Evolutionary conservation across 2,329 filamentous ascomycete genomes (phyloP).

Genomic region (Venturia aucupariae): DNA sequence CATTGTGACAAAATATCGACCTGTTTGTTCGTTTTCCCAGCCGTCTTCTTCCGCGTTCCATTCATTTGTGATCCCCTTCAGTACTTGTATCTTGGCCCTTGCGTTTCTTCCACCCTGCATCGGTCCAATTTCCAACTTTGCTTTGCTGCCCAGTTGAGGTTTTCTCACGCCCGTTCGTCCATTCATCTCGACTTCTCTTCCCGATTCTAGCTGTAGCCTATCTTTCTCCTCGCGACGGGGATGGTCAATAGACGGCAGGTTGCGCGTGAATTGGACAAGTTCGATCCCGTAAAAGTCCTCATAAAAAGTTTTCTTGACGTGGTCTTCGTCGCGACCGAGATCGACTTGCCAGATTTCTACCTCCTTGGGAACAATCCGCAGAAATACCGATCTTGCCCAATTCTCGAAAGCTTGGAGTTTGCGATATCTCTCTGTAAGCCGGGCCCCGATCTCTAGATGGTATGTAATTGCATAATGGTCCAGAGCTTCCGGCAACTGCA

Average conservation of each 20-base stretch:
- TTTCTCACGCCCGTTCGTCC: background rate
- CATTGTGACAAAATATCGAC: background rate
- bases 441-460: background rate
- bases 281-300: background rate
- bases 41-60: background rate
- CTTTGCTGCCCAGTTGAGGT: too few relatives aligned
- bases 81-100: background rate
- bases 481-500: background rate
- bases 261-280: constrained; percentile 1
- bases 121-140: background rate
- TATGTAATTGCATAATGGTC: background rate
- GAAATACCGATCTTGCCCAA: background rate
- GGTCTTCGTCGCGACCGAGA: background rate
- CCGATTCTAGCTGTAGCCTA: background rate
- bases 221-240: background rate
- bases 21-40: background rate
- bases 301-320: background rate
- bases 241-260: background rate
- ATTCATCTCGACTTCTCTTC: background rate
- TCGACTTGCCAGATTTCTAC: background rate
- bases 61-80: background rate
- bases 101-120: background rate
- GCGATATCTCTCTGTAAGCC: background rate
- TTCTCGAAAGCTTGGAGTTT: background rate
- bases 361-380: background rate